Conservation (phyloP, 169 alveolate species). For the Cryptosporidium andersoni region DNA sequence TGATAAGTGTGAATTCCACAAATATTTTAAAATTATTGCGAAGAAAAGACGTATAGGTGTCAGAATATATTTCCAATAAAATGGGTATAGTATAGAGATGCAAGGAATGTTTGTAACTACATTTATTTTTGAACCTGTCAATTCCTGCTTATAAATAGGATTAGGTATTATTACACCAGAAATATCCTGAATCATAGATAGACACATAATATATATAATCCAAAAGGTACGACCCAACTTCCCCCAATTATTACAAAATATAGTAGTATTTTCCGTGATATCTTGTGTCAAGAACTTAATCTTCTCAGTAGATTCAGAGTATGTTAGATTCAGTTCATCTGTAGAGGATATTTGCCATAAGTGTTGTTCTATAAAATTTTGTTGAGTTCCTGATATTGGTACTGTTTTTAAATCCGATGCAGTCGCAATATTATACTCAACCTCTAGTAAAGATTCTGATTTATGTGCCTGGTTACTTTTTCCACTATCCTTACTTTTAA, state of each 20-base stretch:
- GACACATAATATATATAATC: slow-evolving; percentile 16
- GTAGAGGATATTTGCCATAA: slow-evolving; percentile 29
- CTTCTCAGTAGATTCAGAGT: neutral
- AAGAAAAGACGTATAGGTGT: slow-evolving; percentile 36
- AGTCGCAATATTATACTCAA: slow-evolving; percentile 43
- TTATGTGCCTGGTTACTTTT: neutral
- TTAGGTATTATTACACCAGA: slow-evolving; percentile 62
- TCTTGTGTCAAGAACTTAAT: neutral
- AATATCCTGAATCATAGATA: slow-evolving; percentile 35
- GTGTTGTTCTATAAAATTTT: slow-evolving; percentile 60
- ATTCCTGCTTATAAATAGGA: slow-evolving; percentile 43
- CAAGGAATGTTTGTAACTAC: slow-evolving; percentile 56
- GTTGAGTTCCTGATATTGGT: slow-evolving; percentile 62
- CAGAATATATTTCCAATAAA: slow-evolving; percentile 58
- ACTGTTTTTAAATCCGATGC: slow-evolving; percentile 28
- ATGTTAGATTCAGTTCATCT: neutral
- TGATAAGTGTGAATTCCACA: slow-evolving; percentile 43
- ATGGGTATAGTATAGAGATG: slow-evolving; percentile 29
- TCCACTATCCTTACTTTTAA: slow-evolving; percentile 1
- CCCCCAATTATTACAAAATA: slow-evolving; percentile 64
- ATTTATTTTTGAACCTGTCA: slow-evolving; percentile 19
- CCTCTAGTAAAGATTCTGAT: slow-evolving; percentile 52
- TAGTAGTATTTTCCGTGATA: slow-evolving; percentile 13
- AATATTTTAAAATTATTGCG: slow-evolving; percentile 17
- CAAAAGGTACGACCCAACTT: slow-evolving; percentile 36